Conservation (phyloP, 2,329 filamentous ascomycete species). For the Thelonectria olida region DNA sequence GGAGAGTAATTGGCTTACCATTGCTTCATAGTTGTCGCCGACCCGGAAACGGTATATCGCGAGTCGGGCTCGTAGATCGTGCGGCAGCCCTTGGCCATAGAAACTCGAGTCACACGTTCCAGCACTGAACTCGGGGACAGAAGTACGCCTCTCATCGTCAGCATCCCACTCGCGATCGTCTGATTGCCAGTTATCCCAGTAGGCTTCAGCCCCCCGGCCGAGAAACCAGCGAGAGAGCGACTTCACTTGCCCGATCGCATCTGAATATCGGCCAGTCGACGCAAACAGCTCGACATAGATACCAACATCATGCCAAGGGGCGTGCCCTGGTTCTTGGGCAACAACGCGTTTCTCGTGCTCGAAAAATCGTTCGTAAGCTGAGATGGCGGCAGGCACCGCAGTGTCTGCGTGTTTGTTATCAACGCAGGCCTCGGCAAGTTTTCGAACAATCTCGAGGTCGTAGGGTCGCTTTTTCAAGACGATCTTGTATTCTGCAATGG, state of each 20-base stretch:
- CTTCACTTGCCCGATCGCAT: conserved; percentile 77
- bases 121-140: conserved; percentile 68
- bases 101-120: conserved; percentile 60
- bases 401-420: conserved; percentile 58
- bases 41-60: conserved; percentile 83
- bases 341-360: conserved; percentile 49
- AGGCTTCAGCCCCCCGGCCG: conserved; percentile 75
- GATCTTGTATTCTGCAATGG: conserved; percentile 65
- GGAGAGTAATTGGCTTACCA: conserved; percentile 60
- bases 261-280: conserved; percentile 67
- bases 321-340: conserved; percentile 46
- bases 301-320: conserved; percentile 83
- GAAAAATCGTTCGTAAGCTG: conserved; percentile 60
- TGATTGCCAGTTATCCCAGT: conserved; percentile 76
- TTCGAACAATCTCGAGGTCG: conserved; percentile 64
- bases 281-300: conserved; percentile 86
- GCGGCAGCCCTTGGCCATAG: conserved; percentile 79
- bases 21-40: conserved; percentile 75
- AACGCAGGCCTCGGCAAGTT: conserved; percentile 65
- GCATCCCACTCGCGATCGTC: conserved; percentile 93
- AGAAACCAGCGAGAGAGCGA: conserved; percentile 83
- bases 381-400: conserved; percentile 51
- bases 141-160: conserved; percentile 72
- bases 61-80: conserved; percentile 85
- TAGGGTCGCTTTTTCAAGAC: conserved; percentile 62